Conservation (phyloP, 495 filamentous ascomycete species). For the Lasiosphaeria miniovina region DNA sequence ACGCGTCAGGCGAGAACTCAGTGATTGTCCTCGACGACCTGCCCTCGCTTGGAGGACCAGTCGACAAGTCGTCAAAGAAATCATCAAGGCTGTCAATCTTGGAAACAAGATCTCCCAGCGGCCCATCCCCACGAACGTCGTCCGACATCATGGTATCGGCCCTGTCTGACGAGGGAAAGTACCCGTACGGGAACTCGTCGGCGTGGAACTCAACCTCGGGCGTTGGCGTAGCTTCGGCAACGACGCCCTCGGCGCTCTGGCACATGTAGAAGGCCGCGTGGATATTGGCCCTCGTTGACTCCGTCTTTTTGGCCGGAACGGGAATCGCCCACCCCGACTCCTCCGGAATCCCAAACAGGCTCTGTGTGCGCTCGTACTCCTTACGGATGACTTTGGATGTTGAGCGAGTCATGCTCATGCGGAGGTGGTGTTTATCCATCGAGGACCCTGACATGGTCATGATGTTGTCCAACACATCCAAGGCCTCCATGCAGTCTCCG, state of each 20-base stretch:
- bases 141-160: slow-evolving; percentile 92
- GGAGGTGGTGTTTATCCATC: slow-evolving; percentile 87
- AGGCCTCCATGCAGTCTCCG: slow-evolving; percentile 84
- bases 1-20: slow-evolving; percentile 56
- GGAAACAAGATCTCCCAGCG: slow-evolving; percentile 79
- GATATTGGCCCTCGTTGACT: slow-evolving; percentile 83
- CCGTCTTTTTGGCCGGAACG: slow-evolving; percentile 83
- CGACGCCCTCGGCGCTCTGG: slow-evolving; percentile 47
- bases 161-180: slow-evolving; percentile 63
- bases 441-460: slow-evolving; percentile 90
- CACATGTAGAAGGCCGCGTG: slow-evolving; percentile 95
- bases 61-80: slow-evolving; percentile 72
- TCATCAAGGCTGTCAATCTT: slow-evolving; percentile 93
- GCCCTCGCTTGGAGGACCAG: slow-evolving; percentile 52
- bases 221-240: slow-evolving; percentile 66
- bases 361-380: slow-evolving; percentile 90
- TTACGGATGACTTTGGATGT: slow-evolving; percentile 82
- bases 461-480: slow-evolving; percentile 89
- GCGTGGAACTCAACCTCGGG: slow-evolving; percentile 88
- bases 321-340: slow-evolving; percentile 96
- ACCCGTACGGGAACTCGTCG: slow-evolving; percentile 82
- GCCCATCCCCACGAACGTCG: slow-evolving; percentile 65
- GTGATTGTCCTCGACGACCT: slow-evolving; percentile 62
- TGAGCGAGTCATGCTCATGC: slow-evolving; percentile 91
- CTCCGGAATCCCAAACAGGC: slow-evolving; percentile 94